phyloP scores from a whole-genome alignment of 129 eudicot genomes.

The Gnaphalium uliginosum region DNA sequence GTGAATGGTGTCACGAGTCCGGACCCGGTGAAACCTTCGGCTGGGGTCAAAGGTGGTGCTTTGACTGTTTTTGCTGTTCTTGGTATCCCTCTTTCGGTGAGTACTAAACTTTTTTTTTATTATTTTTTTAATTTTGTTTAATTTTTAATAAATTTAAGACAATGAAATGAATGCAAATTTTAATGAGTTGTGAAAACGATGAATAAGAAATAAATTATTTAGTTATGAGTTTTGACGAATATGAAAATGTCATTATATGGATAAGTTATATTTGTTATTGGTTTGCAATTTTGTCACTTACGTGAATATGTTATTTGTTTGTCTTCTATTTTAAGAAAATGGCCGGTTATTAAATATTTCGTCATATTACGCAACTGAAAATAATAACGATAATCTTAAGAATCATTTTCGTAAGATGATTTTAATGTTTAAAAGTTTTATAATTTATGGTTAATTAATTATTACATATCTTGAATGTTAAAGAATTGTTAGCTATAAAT shows the following conservation, averaged over 20 bases:
- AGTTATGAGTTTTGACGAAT: background rate
- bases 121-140: background rate
- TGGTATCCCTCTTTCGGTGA: slow-evolving; percentile 82
- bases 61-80: slow-evolving; percentile 59
- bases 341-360: background rate
- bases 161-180: background rate
- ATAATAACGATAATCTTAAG: no score
- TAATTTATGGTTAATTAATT: no score
- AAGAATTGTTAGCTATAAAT: no score
- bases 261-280: no score
- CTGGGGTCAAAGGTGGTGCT: slow-evolving; percentile 57
- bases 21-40: slow-evolving; percentile 29
- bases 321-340: background rate
- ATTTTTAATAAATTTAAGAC: background rate
- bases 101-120: background rate
- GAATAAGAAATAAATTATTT: background rate
- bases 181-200: background rate
- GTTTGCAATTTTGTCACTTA: no score
- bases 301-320: no score
- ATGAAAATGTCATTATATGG: background rate
- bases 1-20: slow-evolving; percentile 14
- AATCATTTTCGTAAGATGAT: background rate
- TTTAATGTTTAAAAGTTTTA: no score
- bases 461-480: no score
- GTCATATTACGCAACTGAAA: no score